Percentiles rank a stretch among this genome's conserved stretches.
Conservation (phyloP, 164 flowering plant species). For the Magnolia kwangsiensis region DNA sequence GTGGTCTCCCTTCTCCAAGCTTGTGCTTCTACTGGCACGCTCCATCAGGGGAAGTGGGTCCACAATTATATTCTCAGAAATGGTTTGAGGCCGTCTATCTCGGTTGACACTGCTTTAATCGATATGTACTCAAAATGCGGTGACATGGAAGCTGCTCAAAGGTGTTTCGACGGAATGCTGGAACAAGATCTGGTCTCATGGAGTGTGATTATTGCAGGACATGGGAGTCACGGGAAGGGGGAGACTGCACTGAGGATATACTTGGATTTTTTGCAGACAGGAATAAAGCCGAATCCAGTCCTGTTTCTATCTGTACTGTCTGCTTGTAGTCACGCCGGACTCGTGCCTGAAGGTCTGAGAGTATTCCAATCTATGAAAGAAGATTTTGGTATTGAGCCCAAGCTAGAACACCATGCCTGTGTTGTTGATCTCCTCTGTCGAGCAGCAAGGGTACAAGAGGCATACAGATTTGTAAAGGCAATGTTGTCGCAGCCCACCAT, state of each 20-base stretch:
- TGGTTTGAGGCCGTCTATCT: constrained; percentile 43
- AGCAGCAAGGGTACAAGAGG: constrained; percentile 71
- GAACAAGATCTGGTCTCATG: constrained; percentile 62
- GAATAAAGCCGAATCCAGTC: constrained; percentile 57
- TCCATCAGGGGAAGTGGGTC: constrained; percentile 66
- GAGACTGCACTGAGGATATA: constrained; percentile 54
- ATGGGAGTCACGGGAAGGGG: constrained; percentile 78
- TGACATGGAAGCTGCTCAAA: constrained; percentile 46
- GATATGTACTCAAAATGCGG: constrained; percentile 93
- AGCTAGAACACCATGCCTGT: constrained; percentile 66
- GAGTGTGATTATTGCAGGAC: constrained; percentile 68
- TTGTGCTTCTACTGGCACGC: constrained; percentile 74
- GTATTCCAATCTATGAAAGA: constrained; percentile 51
- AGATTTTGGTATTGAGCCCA: constrained; percentile 53
- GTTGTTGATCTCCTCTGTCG: constrained; percentile 79
- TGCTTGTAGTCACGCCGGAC: constrained; percentile 80
- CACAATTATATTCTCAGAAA: constrained; percentile 54
- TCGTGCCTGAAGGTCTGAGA: constrained; percentile 55
- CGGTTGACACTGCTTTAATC: constrained; percentile 61
- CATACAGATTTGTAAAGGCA: constrained; percentile 46
- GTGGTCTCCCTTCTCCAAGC: constrained; percentile 72
- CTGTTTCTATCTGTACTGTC: constrained; percentile 57
- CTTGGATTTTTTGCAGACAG: constrained; percentile 38
- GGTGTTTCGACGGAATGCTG: constrained; percentile 52
- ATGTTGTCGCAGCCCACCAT: constrained; percentile 36